phyloP scores from a whole-genome alignment of 2,329 filamentous ascomycete genomes.

The Hymenoscyphus repandus region DNA sequence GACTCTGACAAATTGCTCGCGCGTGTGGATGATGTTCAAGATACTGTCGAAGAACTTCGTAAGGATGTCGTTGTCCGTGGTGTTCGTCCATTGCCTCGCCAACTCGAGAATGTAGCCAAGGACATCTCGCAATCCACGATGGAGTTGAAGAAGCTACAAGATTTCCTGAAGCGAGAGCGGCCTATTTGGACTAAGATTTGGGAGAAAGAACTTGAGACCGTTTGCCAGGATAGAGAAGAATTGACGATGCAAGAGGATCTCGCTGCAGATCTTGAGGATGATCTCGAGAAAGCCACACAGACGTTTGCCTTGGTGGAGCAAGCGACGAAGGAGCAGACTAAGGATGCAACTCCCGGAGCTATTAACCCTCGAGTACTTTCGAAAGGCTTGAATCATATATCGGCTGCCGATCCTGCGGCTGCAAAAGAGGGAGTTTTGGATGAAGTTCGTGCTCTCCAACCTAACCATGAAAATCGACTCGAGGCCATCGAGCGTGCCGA shows the following conservation, averaged over 20 bases:
- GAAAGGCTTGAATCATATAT: constrained; percentile 48
- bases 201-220: constrained; percentile 94
- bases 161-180: constrained; percentile 86
- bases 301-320: constrained; percentile 95
- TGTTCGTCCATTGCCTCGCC: constrained; percentile 82
- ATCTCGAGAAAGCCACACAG: constrained; percentile 88
- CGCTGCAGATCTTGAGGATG: constrained; percentile 84
- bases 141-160: constrained; percentile 90
- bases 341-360: constrained; percentile 55
- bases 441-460: constrained; percentile 87
- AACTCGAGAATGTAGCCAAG: constrained; percentile 83
- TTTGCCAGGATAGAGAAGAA: constrained; percentile 92
- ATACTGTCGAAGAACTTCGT: constrained; percentile 90
- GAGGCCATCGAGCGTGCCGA: constrained; percentile 98
- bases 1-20: constrained; percentile 89
- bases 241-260: constrained; percentile 96
- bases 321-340: constrained; percentile 96
- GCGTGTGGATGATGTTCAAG: constrained; percentile 94
- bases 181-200: constrained; percentile 98
- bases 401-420: constrained; percentile 61
- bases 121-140: constrained; percentile 77
- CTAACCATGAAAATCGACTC: constrained; percentile 87
- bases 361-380: constrained; percentile 48
- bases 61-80: constrained; percentile 95
- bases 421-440: constrained; percentile 90